These are phyloP conservation scores for Telfairia occidentalis DNA, from an alignment of 331 rosid genomes.

Conservation along the genomic window DNA sequence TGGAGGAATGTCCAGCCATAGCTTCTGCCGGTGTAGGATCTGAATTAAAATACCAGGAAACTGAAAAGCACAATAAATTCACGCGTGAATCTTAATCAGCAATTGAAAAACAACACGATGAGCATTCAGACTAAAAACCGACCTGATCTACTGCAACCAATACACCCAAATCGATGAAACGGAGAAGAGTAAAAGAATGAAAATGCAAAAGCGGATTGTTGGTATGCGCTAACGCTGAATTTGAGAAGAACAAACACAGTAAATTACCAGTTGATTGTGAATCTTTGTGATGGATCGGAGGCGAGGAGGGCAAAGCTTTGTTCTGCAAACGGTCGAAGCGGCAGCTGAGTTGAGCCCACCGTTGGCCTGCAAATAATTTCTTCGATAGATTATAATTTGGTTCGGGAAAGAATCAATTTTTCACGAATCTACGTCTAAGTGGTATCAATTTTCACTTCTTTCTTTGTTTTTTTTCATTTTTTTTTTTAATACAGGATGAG, in stretches of 20 bases:
- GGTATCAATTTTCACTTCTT: no score
- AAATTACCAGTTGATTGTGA: not conserved
- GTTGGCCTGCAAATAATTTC: not conserved
- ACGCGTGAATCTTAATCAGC: not conserved
- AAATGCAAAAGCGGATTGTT: not conserved
- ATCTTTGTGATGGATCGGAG: not conserved
- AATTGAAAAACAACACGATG: not conserved
- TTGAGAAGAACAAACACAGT: not conserved
- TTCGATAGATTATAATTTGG: no score
- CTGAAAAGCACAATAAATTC: not conserved
- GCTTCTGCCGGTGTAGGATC: slow-evolving; percentile 17
- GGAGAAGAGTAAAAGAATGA: not conserved
- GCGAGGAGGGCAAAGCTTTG: not conserved
- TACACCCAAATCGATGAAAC: not conserved
- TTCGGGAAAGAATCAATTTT: no score
- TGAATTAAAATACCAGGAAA: not conserved
- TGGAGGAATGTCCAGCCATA: slow-evolving; percentile 56
- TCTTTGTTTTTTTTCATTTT: no score
- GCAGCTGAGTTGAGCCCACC: not conserved
- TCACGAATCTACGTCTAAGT: no score
- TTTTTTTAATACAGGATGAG: no score
- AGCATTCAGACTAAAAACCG: not conserved
- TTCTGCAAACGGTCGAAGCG: not conserved
- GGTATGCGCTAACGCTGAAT: not conserved
- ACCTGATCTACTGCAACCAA: not conserved